Conservation (phyloP, 441 rosid species). For the Metrosideros polymorpha region DNA sequence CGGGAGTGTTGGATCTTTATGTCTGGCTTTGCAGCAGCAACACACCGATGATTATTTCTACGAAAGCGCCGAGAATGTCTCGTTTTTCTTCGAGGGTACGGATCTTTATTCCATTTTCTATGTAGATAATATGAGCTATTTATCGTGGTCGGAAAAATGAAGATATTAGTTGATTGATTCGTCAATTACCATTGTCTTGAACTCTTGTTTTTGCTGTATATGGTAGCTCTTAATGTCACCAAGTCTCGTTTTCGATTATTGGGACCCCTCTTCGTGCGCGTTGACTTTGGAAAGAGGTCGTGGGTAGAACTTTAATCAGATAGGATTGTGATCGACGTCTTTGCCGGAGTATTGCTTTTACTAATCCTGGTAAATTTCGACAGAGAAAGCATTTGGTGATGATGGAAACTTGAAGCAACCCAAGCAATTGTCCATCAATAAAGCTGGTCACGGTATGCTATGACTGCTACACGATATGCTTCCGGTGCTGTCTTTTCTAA, state of each 20-base stretch:
- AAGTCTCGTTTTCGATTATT: neutral
- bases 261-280: neutral
- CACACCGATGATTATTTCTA: conserved; percentile 72
- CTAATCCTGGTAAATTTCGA: neutral
- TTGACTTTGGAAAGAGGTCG: neutral
- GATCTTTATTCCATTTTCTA: neutral
- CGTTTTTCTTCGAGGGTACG: conserved; percentile 95
- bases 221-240: neutral
- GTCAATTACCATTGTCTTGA: neutral
- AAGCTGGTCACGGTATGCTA: conserved; percentile 84
- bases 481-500: neutral
- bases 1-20: neutral
- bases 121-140: neutral
- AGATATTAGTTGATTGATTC: neutral
- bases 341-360: neutral
- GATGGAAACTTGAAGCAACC: conserved; percentile 71
- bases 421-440: conserved; percentile 81
- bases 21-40: conserved; percentile 21
- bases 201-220: neutral
- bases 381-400: conserved; percentile 82
- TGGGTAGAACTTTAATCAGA: neutral
- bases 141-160: neutral
- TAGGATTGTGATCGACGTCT: neutral
- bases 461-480: neutral
- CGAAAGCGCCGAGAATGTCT: conserved; percentile 76